Conservation (phyloP, 345 rosid species). For the Citrus mangshanensis region DNA sequence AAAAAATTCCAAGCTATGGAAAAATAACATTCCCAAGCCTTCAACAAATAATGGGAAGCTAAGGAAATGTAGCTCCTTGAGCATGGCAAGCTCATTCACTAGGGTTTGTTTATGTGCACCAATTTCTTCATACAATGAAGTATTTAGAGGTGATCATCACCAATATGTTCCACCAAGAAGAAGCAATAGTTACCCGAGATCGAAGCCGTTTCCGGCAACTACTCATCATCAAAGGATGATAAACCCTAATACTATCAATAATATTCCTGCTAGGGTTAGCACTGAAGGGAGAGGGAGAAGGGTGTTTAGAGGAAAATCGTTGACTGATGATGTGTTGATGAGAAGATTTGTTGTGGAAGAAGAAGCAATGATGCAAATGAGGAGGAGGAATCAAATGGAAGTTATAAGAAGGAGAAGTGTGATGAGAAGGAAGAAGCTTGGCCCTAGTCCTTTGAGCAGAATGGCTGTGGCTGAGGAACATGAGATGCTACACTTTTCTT, state of each 20-base stretch:
- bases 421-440: constrained; percentile 69
- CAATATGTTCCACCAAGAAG: constrained; percentile 63
- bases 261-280: constrained; percentile 37
- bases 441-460: constrained; percentile 85
- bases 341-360: constrained; percentile 92
- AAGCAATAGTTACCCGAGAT: constrained; percentile 85
- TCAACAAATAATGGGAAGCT: constrained; percentile 30
- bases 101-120: constrained; percentile 90
- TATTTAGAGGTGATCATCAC: constrained; percentile 45
- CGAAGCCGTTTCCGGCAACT: constrained; percentile 35
- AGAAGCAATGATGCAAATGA: constrained; percentile 82
- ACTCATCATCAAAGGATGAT: background rate
- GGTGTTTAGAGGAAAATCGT: constrained; percentile 79
- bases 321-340: constrained; percentile 85
- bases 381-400: constrained; percentile 84
- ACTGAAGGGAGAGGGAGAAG: constrained; percentile 71
- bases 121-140: constrained; percentile 85
- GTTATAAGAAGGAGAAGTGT: constrained; percentile 61
- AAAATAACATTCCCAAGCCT: constrained; percentile 39
- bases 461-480: constrained; percentile 62
- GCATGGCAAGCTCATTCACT: constrained; percentile 76
- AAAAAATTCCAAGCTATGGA: constrained; percentile 30
- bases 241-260: constrained; percentile 18
- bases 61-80: constrained; percentile 70
- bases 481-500: background rate